Base-by-base conservation (phyloP, 1,284 basidiomycete genomes). In the Wolfiporia cocos region DNA sequence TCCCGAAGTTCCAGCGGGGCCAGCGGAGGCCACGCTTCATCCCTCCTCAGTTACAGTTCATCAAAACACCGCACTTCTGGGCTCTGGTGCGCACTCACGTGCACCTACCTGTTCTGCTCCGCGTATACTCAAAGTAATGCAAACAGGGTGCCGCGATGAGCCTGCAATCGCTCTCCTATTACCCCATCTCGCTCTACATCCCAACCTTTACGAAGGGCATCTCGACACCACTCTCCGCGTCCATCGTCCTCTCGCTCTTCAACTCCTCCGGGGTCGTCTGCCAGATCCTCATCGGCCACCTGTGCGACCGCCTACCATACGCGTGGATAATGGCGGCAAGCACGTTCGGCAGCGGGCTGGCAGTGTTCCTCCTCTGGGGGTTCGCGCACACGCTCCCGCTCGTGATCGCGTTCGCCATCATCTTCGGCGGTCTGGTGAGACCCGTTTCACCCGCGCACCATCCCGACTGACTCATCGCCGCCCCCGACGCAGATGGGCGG, bases 181-280 rank as follows among this genome's bases (percentile, higher is more conserved):
- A 57, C 52, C 56, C 55, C 18, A 58, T 56, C 28, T 59, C 57
- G 28, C 52, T 58, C 10, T 58, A 59, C 46, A 57, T 58, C 35
- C 50, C 55, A 30, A 48, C 56, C 21, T 59, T 53, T 51, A 51
- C 55, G 17, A 52, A 51, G 22, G 38, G 50, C 18, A 43, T 59
- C 21, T 50, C 55, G 15, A 52, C 54, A 12, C 52, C 54, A n/a
- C 47, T 55, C 19, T 53, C 55, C 10, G 54, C 57, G 20, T 53
- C 55, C 15, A 43, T 56, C 43, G 53, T 51, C 10, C 52, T 59
- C 18, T 52, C 57, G 21, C 42, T 57, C 30, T 59, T 59, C 50
- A 59, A 59, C 48, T 49, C 49, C 15, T 50, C 57, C 2, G 48
- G 50, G 24, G 51, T 57, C 37, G 41, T 59, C 36, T 54, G 55